These are phyloP conservation scores for Ceratobasidium sp. DNA, from an alignment of 1,284 basidiomycete genomes.

Conservation along the genomic window DNA sequence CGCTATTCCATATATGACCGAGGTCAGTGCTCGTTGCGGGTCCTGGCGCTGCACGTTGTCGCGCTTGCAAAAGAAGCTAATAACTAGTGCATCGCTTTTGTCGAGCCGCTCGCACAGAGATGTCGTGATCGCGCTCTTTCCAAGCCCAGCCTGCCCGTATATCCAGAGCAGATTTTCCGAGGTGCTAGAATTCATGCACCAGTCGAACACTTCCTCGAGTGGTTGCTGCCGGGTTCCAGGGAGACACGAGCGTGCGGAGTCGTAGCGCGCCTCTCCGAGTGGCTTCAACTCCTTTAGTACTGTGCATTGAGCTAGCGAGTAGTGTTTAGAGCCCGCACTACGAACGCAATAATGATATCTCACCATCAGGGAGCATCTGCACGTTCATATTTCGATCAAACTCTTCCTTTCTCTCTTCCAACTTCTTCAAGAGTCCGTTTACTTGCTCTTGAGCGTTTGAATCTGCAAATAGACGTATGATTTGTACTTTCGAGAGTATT, in stretches of 20 bases:
- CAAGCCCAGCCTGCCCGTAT: slow-evolving; percentile 35
- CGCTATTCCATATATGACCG: background rate
- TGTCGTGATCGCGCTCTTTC: slow-evolving; percentile 29
- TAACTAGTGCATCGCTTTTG: background rate
- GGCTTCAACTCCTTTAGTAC: background rate
- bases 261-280: background rate
- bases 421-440: background rate
- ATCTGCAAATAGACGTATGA: background rate
- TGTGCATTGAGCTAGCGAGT: background rate
- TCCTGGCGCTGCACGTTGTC: slow-evolving; percentile 10
- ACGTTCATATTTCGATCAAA: background rate
- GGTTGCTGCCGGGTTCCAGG: background rate
- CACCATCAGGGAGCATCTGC: background rate
- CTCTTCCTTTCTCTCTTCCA: background rate
- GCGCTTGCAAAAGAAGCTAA: slow-evolving; percentile 40
- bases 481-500: background rate
- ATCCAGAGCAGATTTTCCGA: slow-evolving; percentile 13
- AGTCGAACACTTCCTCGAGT: background rate
- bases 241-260: background rate
- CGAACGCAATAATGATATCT: no score
- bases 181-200: background rate
- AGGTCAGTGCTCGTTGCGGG: slow-evolving; percentile 2
- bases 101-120: slow-evolving; percentile 8
- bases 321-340: background rate
- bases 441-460: slow-evolving; percentile 9